These are phyloP conservation scores for Colletotrichum abscissum DNA, from an alignment of 2,329 filamentous ascomycete genomes.

Conservation along the genomic window DNA sequence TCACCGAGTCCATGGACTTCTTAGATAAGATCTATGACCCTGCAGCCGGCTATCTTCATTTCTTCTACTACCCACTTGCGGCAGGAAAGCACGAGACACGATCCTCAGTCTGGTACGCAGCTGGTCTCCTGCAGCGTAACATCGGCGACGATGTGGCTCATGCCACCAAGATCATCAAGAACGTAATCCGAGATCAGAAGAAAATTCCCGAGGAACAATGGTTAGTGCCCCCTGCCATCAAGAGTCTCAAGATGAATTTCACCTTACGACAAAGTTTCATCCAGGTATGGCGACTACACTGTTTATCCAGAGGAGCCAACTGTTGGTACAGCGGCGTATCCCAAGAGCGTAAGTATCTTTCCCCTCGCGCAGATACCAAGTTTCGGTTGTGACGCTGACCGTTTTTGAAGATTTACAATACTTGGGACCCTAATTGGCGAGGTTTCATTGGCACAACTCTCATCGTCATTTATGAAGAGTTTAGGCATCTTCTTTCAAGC, in stretches of 20 bases:
- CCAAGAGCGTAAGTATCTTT: conserved; percentile 35
- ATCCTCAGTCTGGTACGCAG: conserved; percentile 68
- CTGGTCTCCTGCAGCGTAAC: conserved; percentile 67
- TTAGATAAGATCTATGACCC: conserved; percentile 66
- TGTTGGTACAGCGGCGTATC: conserved; percentile 63
- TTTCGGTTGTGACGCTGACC: background rate
- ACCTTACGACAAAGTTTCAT: background rate
- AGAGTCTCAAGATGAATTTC: conserved; percentile 29
- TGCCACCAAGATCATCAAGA: conserved; percentile 63
- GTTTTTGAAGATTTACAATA: conserved; percentile 56
- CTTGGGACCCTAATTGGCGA: conserved; percentile 74
- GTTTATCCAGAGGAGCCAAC: conserved; percentile 67
- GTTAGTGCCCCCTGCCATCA: conserved; percentile 52
- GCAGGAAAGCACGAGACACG: conserved; percentile 67
- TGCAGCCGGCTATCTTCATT: conserved; percentile 62
- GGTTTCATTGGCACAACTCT: conserved; percentile 70
- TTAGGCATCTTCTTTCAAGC: conserved; percentile 54
- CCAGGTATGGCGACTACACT: conserved; percentile 51
- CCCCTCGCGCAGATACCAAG: background rate
- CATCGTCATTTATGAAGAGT: conserved; percentile 70
- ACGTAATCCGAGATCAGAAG: conserved; percentile 63
- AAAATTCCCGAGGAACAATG: conserved; percentile 56
- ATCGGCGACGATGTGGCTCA: conserved; percentile 57
- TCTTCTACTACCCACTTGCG: conserved; percentile 51
- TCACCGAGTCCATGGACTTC: conserved; percentile 63